phyloP scores from a whole-genome alignment of 2,329 filamentous ascomycete species.

The Aspergillus sp. region DNA sequence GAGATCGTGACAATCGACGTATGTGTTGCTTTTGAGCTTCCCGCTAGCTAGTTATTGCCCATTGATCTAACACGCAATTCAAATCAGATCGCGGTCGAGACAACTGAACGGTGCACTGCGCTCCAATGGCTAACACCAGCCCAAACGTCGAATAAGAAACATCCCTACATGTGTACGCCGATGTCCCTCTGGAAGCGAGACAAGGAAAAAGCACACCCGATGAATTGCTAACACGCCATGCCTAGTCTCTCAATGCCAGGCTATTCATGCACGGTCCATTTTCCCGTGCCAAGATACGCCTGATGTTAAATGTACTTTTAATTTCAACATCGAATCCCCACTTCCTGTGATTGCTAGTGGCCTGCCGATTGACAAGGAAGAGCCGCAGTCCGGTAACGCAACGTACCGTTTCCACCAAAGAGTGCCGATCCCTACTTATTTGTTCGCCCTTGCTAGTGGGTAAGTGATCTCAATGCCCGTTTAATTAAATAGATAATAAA shows the following conservation, averaged over 20 bases:
- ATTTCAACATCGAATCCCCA: constrained; percentile 81
- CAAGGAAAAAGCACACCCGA: background rate
- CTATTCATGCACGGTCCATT: constrained; percentile 88
- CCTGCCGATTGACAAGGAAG: constrained; percentile 56
- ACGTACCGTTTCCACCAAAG: constrained; percentile 83
- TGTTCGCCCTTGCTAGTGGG: constrained; percentile 82
- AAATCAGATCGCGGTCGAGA: constrained; percentile 66
- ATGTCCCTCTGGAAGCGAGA: background rate
- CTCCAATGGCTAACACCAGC: constrained; percentile 92
- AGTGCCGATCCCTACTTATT: constrained; percentile 89
- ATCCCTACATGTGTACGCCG: constrained; percentile 79
- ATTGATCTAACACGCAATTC: constrained; percentile 2
- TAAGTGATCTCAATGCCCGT: constrained; percentile 18
- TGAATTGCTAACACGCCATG: background rate
- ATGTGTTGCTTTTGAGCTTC: constrained; percentile 15
- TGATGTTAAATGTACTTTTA: constrained; percentile 93
- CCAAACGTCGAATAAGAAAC: constrained; percentile 92
- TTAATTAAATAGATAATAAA: background rate
- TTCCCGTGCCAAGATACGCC: constrained; percentile 98
- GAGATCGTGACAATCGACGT: constrained; percentile 51
- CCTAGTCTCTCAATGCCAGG: constrained; percentile 85
- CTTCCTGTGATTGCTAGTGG: constrained; percentile 92
- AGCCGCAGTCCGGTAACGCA: constrained; percentile 52
- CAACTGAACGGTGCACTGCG: constrained; percentile 84
- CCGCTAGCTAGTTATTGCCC: background rate